These are phyloP conservation scores for Solanum paucissectum DNA, from an alignment of 257 asterid species.

Conservation along the genomic window DNA sequence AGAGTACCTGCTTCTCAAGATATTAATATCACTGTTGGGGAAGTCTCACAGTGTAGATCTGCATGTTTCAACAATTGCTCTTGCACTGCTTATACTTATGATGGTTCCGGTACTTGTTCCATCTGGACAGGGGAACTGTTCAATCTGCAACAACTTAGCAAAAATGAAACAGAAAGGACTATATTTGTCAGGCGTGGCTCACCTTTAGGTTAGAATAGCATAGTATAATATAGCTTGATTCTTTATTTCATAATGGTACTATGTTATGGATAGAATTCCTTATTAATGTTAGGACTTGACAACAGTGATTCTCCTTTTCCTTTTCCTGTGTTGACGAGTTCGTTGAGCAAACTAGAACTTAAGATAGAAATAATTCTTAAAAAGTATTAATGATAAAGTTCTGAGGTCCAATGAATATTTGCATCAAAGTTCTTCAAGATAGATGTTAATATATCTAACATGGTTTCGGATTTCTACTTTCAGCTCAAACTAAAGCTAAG, in stretches of 20 bases:
- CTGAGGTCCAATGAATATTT: neutral
- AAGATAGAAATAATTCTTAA: neutral
- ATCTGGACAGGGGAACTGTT: neutral
- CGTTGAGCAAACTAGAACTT: neutral
- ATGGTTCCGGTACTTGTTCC: neutral
- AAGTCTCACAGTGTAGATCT: neutral
- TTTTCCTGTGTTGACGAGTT: neutral
- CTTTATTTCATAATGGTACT: neutral
- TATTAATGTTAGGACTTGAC: no score
- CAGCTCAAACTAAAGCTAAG: neutral
- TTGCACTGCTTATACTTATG: constrained; percentile 2
- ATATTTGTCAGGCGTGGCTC: neutral
- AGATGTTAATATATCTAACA: neutral
- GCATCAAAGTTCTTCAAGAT: neutral
- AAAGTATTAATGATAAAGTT: neutral
- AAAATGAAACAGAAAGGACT: neutral
- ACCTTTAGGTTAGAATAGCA: neutral
- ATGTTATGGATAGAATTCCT: neutral
- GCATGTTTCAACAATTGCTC: neutral
- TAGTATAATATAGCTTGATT: neutral
- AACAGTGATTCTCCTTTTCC: neutral
- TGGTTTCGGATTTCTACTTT: neutral
- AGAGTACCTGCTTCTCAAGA: neutral
- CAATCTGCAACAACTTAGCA: neutral
- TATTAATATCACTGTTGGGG: neutral